Conservation (phyloP, 1,284 basidiomycete genomes). For the Trichosporon faecale region DNA sequence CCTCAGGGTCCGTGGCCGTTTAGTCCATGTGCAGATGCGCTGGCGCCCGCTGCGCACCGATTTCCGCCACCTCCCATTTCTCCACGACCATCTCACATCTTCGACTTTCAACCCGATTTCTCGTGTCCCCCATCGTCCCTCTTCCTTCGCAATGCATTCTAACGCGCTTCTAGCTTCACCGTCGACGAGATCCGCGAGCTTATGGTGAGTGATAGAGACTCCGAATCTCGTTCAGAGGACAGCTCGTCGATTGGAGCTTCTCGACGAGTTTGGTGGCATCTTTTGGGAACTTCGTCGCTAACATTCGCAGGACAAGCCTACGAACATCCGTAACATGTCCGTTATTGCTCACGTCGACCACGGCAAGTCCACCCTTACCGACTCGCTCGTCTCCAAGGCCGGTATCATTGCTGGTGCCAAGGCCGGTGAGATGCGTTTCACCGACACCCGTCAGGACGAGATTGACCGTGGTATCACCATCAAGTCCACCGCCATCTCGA, state of each 20-base stretch:
- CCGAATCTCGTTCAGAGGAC: too few relatives aligned
- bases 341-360: conserved; percentile 99
- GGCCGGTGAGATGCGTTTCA: conserved; percentile 96
- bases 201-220: too few relatives aligned
- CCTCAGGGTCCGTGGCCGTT: not conserved
- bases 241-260: too few relatives aligned
- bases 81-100: not conserved
- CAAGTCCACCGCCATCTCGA: conserved; percentile 99
- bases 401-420: conserved; percentile 97
- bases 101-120: not conserved
- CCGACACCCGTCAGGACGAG: conserved; percentile 93
- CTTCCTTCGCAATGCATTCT: conserved; percentile 14
- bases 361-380: conserved; percentile 99
- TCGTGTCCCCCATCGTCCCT: not conserved
- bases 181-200: conserved; percentile 74
- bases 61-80: not conserved
- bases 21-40: not conserved
- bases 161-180: conserved; percentile 52
- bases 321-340: conserved; percentile 82
- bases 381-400: conserved; percentile 98
- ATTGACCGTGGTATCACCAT: conserved; percentile 99
- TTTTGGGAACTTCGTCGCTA: not conserved
- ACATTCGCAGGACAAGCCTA: conserved; percentile 37
- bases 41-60: not conserved
- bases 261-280: too few relatives aligned